These are phyloP conservation scores for Lentinus polychrous DNA, from an alignment of 1,284 basidiomycete genomes.

Conservation along the genomic window DNA sequence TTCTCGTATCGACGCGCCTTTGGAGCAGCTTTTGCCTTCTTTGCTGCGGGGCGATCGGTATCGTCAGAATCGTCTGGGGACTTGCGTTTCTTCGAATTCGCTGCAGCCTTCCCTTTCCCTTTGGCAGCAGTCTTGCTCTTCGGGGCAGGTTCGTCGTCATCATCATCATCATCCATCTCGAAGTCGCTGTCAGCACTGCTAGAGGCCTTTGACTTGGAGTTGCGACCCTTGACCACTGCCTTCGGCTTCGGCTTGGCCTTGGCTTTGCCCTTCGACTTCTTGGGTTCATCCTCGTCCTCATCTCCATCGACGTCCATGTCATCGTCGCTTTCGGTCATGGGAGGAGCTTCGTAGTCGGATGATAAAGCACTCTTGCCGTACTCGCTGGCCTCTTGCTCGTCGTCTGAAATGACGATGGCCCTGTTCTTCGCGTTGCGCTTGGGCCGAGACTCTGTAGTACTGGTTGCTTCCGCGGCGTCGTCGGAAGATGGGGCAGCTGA, in stretches of 20 bases:
- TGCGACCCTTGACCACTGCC: conserved; percentile 10
- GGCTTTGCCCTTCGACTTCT: conserved; percentile 19
- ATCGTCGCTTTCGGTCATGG: conserved; percentile 19
- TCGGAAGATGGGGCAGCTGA: conserved; percentile 14
- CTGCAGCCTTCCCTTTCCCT: conserved; percentile 16
- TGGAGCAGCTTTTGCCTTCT: conserved; percentile 31
- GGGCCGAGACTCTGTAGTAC: conserved; percentile 24
- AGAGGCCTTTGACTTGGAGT: neutral
- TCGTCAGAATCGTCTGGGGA: conserved; percentile 14
- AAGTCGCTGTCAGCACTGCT: conserved; percentile 17
- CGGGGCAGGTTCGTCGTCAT: conserved; percentile 48
- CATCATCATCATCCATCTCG: conserved; percentile 31
- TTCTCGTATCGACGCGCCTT: conserved; percentile 49
- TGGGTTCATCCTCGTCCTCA: conserved; percentile 26
- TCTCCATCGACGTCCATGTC: conserved; percentile 23
- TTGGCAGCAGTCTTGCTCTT: conserved; percentile 28
- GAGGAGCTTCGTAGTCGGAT: conserved; percentile 35
- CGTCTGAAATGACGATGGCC: conserved; percentile 40
- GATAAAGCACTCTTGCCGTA: conserved; percentile 25
- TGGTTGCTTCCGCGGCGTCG: conserved; percentile 30
- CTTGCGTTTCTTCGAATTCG: conserved; percentile 41
- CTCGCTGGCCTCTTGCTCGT: conserved; percentile 29
- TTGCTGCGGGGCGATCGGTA: conserved; percentile 44
- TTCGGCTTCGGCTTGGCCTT: conserved; percentile 16
- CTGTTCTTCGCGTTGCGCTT: conserved; percentile 26